phyloP scores from a whole-genome alignment of 441 rosid species.

The Flueggea neowawraea region DNA sequence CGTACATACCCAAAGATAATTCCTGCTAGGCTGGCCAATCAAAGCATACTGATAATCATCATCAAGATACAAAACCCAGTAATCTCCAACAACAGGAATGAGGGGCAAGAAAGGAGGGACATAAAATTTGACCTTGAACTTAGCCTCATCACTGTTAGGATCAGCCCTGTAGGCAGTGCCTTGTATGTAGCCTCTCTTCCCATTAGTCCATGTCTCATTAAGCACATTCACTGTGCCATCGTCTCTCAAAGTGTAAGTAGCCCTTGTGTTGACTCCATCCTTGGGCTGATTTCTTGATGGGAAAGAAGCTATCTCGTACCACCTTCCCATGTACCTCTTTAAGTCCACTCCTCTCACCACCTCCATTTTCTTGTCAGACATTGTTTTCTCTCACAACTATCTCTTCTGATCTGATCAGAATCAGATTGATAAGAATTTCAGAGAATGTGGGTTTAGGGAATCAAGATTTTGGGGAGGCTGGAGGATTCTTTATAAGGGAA shows the following conservation, averaged over 20 bases:
- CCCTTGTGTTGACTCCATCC: constrained; percentile 73
- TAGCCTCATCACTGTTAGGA: constrained; percentile 79
- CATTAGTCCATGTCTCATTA: constrained; percentile 82
- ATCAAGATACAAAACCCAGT: constrained; percentile 78
- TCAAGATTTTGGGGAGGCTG: neutral
- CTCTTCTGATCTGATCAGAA: neutral
- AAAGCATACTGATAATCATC: constrained; percentile 61
- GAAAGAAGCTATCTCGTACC: constrained; percentile 96
- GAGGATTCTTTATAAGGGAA: too few species aligned
- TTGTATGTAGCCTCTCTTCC: constrained; percentile 59
- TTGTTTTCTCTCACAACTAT: constrained; percentile 6
- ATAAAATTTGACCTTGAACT: constrained; percentile 86
- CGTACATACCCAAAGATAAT: constrained; percentile 66
- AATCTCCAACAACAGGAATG: constrained; percentile 73
- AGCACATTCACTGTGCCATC: constrained; percentile 77
- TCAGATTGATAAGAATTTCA: neutral
- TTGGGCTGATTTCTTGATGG: constrained; percentile 76
- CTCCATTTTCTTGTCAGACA: constrained; percentile 61
- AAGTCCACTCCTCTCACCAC: constrained; percentile 72
- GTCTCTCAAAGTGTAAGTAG: constrained; percentile 65
- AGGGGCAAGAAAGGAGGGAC: constrained; percentile 88
- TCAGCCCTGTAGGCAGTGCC: constrained; percentile 79
- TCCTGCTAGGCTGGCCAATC: constrained; percentile 71
- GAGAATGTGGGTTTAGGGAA: neutral
- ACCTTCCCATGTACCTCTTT: constrained; percentile 84